Evolutionary conservation across 2,329 filamentous ascomycete genomes (phyloP), one percentile per base, ranked within the genome.

Genomic region (Coleophoma cylindrospora): DNA sequence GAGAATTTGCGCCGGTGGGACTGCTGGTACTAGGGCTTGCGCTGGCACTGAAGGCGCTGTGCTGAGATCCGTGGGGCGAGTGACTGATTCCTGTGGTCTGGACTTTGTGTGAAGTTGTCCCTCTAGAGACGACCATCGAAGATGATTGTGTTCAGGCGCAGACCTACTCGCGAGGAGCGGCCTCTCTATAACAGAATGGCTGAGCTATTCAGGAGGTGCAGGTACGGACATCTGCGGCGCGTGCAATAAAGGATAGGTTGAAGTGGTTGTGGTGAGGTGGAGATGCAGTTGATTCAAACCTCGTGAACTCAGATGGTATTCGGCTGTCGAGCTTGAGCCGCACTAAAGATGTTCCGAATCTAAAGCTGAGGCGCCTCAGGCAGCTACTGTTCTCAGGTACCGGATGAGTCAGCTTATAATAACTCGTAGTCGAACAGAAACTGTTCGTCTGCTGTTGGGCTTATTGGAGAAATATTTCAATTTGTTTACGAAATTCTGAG

Each of bases 1-100:
- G 78, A 65, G 85, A 86, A 45, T 74, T 78, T 60, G 76, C 71
- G 55, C 74, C 73, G 34, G 72, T 72, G 64, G 60, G 73, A 50
- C 64, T 67, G 50, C 60, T 66, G 22, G 62, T 65, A 51, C 63
- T 66, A 46, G 64, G 63, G 44, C 64, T 66, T 38, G 62, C 62
- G 50, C 59, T 58, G 54, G 63, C 61, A 62, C 64, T 67, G 49
- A 66, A 64, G 45, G 60, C 56, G 71, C 70, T 61, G 72, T 79
- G 67, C 72, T 81, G 59, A 68, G 76, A 61, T 44, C 64, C 57
- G 58, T 67, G 65, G 47, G 64, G 64, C 52, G 65, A 67, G 60
- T 67, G 64, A 53, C 58, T 64, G 44, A 63, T 50, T 50, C 62
- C 64, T 47, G 65, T 67, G 49, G 64, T 57, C 59, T 53, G 60